Evolutionary conservation across 2,329 filamentous ascomycete species (phyloP).

Genomic region (Fusarium armeniacum): DNA sequence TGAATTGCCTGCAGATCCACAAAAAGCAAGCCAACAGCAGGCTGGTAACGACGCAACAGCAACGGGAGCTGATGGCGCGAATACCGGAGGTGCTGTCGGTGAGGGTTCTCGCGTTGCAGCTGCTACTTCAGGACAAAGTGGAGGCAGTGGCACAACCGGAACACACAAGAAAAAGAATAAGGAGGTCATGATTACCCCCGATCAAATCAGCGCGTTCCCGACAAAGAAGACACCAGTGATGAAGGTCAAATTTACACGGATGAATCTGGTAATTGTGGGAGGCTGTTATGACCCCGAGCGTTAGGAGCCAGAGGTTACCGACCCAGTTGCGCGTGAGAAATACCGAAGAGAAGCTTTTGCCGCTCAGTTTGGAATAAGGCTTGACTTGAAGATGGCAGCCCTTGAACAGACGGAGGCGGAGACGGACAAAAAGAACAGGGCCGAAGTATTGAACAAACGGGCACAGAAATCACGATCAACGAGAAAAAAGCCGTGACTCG

Average conservation of each 20-base stretch:
- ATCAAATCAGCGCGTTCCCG: conserved; percentile 94
- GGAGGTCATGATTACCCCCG: conserved; percentile 89
- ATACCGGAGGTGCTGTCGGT: conserved; percentile 45
- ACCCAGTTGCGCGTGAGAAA: conserved; percentile 26
- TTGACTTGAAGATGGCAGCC: conserved; percentile 24
- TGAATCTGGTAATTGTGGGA: conserved; percentile 92
- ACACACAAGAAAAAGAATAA: conserved; percentile 82
- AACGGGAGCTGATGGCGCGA: conserved; percentile 59
- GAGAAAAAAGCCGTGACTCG: neutral
- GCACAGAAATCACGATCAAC: neutral
- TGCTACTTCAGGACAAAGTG: conserved; percentile 47
- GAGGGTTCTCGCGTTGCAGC: conserved; percentile 51
- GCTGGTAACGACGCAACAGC: conserved; percentile 59
- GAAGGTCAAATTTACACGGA: conserved; percentile 92
- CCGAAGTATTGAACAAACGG: neutral
- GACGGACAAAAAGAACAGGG: neutral
- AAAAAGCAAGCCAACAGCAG: conserved; percentile 67
- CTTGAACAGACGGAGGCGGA: neutral
- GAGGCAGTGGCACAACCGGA: conserved; percentile 51
- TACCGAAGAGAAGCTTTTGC: conserved; percentile 31
- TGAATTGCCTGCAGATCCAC: conserved; percentile 75
- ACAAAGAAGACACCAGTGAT: conserved; percentile 97
- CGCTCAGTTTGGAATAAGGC: conserved; percentile 41
- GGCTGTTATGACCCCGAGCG: conserved; percentile 75
- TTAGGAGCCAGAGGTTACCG: conserved; percentile 49